Evolutionary conservation across 768 basidiomycete species (phyloP).

Genomic region (Lentinula aciculospora): DNA sequence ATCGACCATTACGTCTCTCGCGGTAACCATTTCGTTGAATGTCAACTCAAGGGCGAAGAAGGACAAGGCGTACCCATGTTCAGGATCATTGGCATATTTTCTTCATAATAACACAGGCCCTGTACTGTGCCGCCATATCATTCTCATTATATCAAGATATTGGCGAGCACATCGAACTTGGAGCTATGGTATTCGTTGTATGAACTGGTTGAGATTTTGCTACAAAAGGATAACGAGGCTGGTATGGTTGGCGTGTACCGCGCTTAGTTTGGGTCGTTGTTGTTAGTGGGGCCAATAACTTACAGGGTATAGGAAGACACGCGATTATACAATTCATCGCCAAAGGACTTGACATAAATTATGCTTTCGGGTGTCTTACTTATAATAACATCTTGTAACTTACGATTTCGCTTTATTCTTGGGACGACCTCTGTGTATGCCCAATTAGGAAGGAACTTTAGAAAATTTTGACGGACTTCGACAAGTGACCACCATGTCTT

Average conservation of each 20-base stretch:
- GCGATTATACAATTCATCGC: not conserved
- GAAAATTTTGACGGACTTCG: too few relatives aligned
- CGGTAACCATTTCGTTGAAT: slow-evolving; percentile 93
- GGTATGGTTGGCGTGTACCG: not conserved
- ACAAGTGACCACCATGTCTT: not conserved
- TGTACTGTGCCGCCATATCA: not conserved
- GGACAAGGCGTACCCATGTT: slow-evolving; percentile 74
- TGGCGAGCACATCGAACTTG: not conserved
- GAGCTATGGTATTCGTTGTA: not conserved
- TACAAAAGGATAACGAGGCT: not conserved
- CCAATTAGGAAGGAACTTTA: too few relatives aligned
- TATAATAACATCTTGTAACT: slow-evolving; percentile 3
- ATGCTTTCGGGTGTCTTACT: not conserved
- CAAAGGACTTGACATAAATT: not conserved
- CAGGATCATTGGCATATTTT: slow-evolving; percentile 88
- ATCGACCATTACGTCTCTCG: slow-evolving; percentile 84
- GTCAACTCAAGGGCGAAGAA: slow-evolving; percentile 82
- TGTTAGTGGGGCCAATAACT: not conserved
- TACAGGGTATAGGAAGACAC: not conserved
- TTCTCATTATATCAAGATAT: not conserved
- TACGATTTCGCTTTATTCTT: not conserved
- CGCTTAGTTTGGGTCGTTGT: not conserved
- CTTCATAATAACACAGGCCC: slow-evolving; percentile 43
- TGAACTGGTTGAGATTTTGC: not conserved
- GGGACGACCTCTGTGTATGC: not conserved